Base-by-base conservation (phyloP, 2,329 filamentous ascomycete species). In the Pseudogymnoascus sp. region DNA sequence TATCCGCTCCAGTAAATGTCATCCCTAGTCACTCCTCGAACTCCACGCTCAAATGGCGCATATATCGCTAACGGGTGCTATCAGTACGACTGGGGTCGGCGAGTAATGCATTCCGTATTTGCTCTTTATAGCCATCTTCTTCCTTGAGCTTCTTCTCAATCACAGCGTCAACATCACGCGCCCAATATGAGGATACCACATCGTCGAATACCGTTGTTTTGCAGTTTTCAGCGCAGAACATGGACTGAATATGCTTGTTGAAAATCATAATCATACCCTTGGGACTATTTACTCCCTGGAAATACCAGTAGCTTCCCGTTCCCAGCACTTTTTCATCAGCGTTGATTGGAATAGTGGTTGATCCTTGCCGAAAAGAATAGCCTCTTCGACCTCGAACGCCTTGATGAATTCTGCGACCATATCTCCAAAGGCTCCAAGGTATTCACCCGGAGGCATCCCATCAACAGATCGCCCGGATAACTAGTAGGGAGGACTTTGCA, bases 401-500 rank as follows among this genome's bases (percentile, higher is more conserved):
- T 65, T 62, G 34, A 66, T 62, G 23, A 71, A 70, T 34, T 72
- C 67, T 61, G 61, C 21, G 4, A 64, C 59, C 37, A 64, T 37
- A 1, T 31, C 31, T n/a, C 65, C 56, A 44, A 67, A 70, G n/a
- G 46, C 46, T 11, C 67, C 62, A 14, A 44, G 18, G 31, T 66
- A 38, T n/a, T 71, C 61, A 16, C 62, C 64, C 50, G 64, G 50
- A n/a, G 59, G 64, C 37, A 67, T 62, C 23, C 64, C 38, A 53
- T 70, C 64, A 38, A 67, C 60, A 11, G 44, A 25, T 21, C 60
- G 40, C 44, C 63, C 61, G 44, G 69, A 71, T 28, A 76, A 62
- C 74, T 73, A 76, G 64, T 70, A 66, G 2, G 74, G 74, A 11
- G 69, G 67, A 10, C 11, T 62, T n/a, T 68, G 60, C 66, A 74